These are phyloP conservation scores for Cladosporium sp. DNA, from an alignment of 2,329 filamentous ascomycete genomes.

Conservation along the genomic window DNA sequence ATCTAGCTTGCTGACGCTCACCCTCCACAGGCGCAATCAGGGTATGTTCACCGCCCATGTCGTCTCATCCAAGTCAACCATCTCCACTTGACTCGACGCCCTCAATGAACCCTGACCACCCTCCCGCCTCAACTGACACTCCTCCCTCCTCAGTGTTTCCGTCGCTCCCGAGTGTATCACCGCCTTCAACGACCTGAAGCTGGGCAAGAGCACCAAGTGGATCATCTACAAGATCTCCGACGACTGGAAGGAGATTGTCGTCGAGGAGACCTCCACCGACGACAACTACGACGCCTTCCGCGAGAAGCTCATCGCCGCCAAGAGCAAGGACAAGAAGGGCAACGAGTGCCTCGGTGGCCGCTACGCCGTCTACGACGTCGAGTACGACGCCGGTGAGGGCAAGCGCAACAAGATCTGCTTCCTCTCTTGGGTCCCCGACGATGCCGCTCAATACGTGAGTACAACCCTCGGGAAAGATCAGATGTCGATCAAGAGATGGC, in stretches of 20 bases:
- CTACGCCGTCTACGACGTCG: constrained; percentile 82
- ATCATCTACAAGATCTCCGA: constrained; percentile 86
- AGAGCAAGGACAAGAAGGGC: constrained; percentile 65
- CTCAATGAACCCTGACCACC: background rate
- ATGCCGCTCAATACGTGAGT: constrained; percentile 71
- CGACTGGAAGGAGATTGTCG: constrained; percentile 75
- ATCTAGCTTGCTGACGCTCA: background rate
- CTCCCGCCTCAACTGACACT: constrained; percentile 1
- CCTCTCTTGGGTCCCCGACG: constrained; percentile 76
- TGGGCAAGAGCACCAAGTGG: constrained; percentile 72
- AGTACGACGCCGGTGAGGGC: constrained; percentile 74
- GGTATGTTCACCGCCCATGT: constrained; percentile 8
- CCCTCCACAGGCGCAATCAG: constrained; percentile 10
- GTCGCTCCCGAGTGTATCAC: constrained; percentile 67
- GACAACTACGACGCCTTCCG: constrained; percentile 70
- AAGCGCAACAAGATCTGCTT: constrained; percentile 73
- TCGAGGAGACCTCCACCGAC: constrained; percentile 67
- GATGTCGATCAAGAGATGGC: background rate
- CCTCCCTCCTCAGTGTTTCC: constrained; percentile 54
- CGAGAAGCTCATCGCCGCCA: constrained; percentile 69
- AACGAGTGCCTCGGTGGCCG: constrained; percentile 60
- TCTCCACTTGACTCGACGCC: no score
- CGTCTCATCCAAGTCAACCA: background rate
- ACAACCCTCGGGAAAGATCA: background rate
- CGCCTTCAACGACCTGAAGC: constrained; percentile 77